Percentiles rank a stretch among this genome's conserved stretches.
Conservation (phyloP, 108 stramenopile genomes). For the Stephanodiscus minutulus region DNA sequence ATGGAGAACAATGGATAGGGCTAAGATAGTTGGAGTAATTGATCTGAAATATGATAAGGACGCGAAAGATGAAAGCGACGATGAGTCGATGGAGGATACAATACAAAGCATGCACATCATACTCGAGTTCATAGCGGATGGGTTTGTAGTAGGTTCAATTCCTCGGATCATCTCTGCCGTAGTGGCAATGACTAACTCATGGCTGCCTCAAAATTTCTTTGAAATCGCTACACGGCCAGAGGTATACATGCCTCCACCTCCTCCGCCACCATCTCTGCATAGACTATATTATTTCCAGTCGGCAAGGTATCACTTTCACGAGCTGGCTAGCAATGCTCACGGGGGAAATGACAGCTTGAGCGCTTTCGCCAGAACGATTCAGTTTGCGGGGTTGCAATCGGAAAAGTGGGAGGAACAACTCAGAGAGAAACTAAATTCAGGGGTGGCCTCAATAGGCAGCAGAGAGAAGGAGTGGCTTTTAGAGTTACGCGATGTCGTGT, state of each 20-base stretch:
- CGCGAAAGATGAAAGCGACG: background rate
- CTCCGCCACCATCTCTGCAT: slow-evolving; percentile 47
- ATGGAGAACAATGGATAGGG: slow-evolving; percentile 70
- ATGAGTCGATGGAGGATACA: background rate
- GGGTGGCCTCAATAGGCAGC: background rate
- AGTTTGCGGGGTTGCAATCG: slow-evolving; percentile 7
- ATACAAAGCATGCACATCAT: slow-evolving; percentile 39
- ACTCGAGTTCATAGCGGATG: slow-evolving; percentile 70
- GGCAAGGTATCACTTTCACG: slow-evolving; percentile 71
- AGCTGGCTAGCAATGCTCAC: slow-evolving; percentile 40
- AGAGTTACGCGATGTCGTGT: slow-evolving; percentile 33
- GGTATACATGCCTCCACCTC: slow-evolving; percentile 49
- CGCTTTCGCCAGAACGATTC: slow-evolving; percentile 15
- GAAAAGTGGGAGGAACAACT: slow-evolving; percentile 39
- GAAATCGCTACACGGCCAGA: slow-evolving; percentile 47
- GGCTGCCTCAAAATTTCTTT: slow-evolving; percentile 60
- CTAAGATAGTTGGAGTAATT: slow-evolving; percentile 58
- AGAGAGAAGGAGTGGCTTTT: slow-evolving; percentile 48
- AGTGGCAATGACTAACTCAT: slow-evolving; percentile 65
- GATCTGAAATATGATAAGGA: slow-evolving; percentile 2
- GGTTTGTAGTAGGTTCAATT: slow-evolving; percentile 59
- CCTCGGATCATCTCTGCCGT: slow-evolving; percentile 58
- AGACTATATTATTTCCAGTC: slow-evolving; percentile 50
- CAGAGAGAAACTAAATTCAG: slow-evolving; percentile 12
- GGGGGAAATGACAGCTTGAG: background rate